Evolutionary conservation across 2,329 filamentous ascomycete species (phyloP).

Genomic region (Xylaria sp.): DNA sequence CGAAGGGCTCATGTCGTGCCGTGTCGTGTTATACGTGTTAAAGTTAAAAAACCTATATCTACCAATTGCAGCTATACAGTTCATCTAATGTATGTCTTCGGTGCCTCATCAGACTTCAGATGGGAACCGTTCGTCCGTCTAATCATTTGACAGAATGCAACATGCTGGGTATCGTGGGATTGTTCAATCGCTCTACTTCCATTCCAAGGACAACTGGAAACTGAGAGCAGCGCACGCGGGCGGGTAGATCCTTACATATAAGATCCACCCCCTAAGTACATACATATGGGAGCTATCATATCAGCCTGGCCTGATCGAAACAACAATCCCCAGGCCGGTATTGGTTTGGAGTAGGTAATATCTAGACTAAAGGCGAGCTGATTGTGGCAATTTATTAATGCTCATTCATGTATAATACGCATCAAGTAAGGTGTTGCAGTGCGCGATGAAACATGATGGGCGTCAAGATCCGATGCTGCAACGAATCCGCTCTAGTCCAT

Average conservation of each 20-base stretch:
- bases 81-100: no score
- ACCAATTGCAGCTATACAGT: no score
- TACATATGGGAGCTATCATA: neutral
- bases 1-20: no score
- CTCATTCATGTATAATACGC: neutral
- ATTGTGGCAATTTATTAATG: conserved; percentile 2
- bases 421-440: conserved; percentile 6
- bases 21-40: no score
- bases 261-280: conserved; percentile 14
- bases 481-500: conserved; percentile 6
- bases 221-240: neutral
- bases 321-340: neutral
- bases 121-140: no score
- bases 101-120: no score
- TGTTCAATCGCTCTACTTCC: no score
- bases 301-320: conserved; percentile 8
- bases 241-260: conserved; percentile 15
- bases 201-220: neutral
- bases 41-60: no score
- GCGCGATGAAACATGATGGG: conserved; percentile 28
- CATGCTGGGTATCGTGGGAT: no score
- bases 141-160: no score
- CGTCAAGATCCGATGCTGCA: conserved; percentile 21
- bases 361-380: neutral
- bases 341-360: neutral